phyloP scores from a whole-genome alignment of 2,329 filamentous ascomycete species.

The Tricladium varicosporioides region DNA sequence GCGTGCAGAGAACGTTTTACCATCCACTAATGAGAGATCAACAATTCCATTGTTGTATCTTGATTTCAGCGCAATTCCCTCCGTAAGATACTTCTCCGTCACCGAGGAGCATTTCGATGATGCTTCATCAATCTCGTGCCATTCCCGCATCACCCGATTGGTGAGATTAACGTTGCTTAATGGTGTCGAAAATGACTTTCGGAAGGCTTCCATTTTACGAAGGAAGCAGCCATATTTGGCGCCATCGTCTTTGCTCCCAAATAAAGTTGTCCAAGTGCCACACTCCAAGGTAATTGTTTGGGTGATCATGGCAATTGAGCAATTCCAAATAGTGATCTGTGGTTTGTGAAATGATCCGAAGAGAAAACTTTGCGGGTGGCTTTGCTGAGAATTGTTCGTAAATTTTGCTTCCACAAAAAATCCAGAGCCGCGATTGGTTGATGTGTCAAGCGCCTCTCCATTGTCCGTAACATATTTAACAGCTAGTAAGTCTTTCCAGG shows the following conservation, averaged over 20 bases:
- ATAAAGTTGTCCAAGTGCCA: background rate
- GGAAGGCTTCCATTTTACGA: background rate
- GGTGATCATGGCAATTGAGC: background rate
- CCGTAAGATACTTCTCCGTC: background rate
- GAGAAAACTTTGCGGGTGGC: background rate
- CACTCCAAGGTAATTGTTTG: background rate
- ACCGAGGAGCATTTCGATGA: background rate
- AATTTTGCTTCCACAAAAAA: background rate
- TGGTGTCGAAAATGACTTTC: background rate
- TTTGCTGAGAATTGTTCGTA: background rate
- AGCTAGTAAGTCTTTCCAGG: background rate
- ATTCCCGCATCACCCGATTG: background rate
- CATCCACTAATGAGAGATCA: background rate
- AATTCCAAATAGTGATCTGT: background rate
- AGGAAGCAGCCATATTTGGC: background rate
- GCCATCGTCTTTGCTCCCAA: background rate
- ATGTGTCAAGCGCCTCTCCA: background rate
- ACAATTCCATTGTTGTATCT: background rate
- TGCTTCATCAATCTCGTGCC: background rate
- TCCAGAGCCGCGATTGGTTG: background rate
- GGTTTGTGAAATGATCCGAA: background rate
- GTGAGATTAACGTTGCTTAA: background rate
- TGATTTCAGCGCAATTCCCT: background rate
- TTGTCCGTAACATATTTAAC: background rate
- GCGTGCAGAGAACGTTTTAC: background rate